phyloP scores from a whole-genome alignment of 345 rosid species.

The Geranium rotundifolium region DNA sequence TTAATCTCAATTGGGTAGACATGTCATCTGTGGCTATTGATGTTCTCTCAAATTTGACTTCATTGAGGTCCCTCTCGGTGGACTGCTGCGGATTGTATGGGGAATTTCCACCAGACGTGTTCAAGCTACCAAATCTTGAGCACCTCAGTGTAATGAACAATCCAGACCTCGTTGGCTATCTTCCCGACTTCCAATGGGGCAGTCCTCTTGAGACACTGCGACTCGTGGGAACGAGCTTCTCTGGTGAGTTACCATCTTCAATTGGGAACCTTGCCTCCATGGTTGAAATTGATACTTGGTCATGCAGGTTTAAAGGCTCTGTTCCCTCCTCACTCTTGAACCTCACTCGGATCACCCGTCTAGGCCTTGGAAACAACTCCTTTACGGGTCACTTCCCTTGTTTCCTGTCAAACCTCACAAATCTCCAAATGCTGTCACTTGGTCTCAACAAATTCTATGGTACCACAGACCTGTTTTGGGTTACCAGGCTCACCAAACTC shows the following conservation, averaged over 20 bases:
- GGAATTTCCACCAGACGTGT: conserved; percentile 1
- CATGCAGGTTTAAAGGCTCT: too few species aligned
- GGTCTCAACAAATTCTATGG: too few species aligned
- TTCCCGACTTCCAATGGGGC: conserved; percentile 13
- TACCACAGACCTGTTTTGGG: too few species aligned
- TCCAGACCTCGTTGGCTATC: not conserved
- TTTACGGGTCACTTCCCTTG: too few species aligned
- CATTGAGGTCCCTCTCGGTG: conserved; percentile 3
- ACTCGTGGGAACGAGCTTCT: not conserved
- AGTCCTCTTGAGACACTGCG: not conserved
- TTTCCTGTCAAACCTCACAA: too few species aligned
- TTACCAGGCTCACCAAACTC: not conserved
- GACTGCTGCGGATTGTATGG: not conserved
- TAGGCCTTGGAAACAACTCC: too few species aligned
- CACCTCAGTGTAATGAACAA: not conserved
- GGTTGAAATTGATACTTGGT: too few species aligned
- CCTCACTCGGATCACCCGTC: too few species aligned
- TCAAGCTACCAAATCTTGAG: conserved; percentile 1
- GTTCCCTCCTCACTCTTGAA: too few species aligned
- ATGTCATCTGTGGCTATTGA: not conserved
- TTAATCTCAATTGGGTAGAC: not conserved
- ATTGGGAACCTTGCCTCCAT: not conserved
- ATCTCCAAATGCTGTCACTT: too few species aligned
- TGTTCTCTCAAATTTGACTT: conserved; percentile 5
- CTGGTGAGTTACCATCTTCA: not conserved